Base-by-base conservation (phyloP, 495 filamentous ascomycete genomes). In the Evernia prunastri region DNA sequence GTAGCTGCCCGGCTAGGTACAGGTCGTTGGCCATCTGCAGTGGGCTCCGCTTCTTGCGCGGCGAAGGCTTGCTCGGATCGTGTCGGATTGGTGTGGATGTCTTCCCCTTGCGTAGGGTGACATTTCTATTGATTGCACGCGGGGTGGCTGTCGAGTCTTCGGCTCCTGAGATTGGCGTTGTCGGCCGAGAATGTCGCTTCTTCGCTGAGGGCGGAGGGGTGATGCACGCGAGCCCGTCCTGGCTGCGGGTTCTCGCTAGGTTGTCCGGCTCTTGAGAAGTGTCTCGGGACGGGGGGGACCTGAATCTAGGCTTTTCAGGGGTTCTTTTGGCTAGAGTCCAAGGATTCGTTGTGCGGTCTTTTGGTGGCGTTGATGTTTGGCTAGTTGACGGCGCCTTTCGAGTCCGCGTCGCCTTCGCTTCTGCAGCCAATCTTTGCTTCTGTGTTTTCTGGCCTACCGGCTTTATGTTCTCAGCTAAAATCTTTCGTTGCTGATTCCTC, bases 291-390 rank as follows among this genome's bases (percentile, higher is more conserved):
- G 67, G 49, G 9, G 56, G 58, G 8, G 66, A 27, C 25, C 61
- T 67, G 35, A 57, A 27, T 10, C 39, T 64, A 17, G 67, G 25
- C 23, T 43, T 67, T 27, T 67, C 61, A 27, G 56, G 43, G 9
- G 67, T 65, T 49, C 67, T 51, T 59, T 63, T 64, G 10, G 65
- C 40, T 17, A 67, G 23, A 1, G 67, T 69, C 67, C 67, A 67
- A 6, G 67, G 67, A 60, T 69, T 69, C 8, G 47, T 35, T 11
- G 45, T 39, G 35, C 54, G 63, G 42, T 61, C 35, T 35, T 49
- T 40, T 36, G 63, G 42, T 0, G 66, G 59, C 10, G 58, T 39
- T 3, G 56, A 31, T n/a, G 20, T 27, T 9, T 47, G 56, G 23
- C 18, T 51, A n/a, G n/a, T 35, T 35, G 43, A 20, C 9, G 40